Base-by-base conservation (phyloP, 495 filamentous ascomycete genomes). In the Lindgomyces ingoldianus region DNA sequence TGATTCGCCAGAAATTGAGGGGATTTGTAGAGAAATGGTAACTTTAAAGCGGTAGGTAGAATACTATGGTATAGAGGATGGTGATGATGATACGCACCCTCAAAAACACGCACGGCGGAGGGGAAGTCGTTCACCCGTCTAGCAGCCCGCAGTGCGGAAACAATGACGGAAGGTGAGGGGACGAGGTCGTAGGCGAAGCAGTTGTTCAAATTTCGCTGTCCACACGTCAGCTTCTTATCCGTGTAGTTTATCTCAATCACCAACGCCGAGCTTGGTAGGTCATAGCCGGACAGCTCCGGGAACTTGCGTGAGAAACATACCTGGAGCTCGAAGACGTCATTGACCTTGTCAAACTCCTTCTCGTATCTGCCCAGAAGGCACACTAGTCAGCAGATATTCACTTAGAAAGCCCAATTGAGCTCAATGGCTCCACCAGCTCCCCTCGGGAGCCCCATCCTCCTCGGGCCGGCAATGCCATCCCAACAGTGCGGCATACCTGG, bases 311-410 rank as follows among this genome's bases (percentile, higher is more conserved):
- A 4, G n/a, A 22, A 66, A 77, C 85, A 75, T 87, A 96, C 93
- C 91, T 98, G 94, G 73, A 99, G 89, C 85, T 99, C 94, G 80
- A 99, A 99, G 70, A 97, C 94, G 82, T 99, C 94, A 79, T 98
- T 90, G 54, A 99, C 94, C 74, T 78, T 77, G 45, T 99, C 93
- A 78, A 99, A 99, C 80, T 99, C 94, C 84, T 96, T 96, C 85
- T 98, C 94, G 75, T 96, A 99, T 80, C 94, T 99, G 73, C 64
- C 39, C 29, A 26, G 45, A 59, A 64, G n/a, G 14, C 41, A 56
- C 16, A 21, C 46, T n/a, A 51, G 36, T 65, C 52, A 70, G 66
- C 66, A 0, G 54, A 3, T 1, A 0, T 11, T 21, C 50, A 52
- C 36, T 21, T 70, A 74, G 69, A 71, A 63, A 68, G 48, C 50